Percentiles rank a stretch among this genome's conserved stretches.
These are phyloP conservation scores for Penicillium sp. DNA, from an alignment of 2,329 filamentous ascomycete species.

Conservation along the genomic window DNA sequence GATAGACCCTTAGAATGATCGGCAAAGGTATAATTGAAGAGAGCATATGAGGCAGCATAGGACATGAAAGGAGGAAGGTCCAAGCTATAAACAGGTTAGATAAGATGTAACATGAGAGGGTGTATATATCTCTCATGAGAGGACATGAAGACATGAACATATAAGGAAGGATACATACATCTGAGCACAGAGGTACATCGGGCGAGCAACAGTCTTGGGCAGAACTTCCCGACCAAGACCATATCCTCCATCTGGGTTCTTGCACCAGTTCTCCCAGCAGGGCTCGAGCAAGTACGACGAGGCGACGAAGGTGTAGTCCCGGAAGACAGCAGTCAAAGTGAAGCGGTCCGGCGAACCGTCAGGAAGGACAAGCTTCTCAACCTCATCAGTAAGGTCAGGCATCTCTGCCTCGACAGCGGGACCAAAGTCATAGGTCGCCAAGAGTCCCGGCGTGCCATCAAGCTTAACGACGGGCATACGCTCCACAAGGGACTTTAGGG, in stretches of 20 bases:
- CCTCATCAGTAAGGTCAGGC: conserved; percentile 70
- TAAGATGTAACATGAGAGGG: background rate
- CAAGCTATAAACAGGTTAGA: conserved; percentile 44
- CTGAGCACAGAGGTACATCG: conserved; percentile 79
- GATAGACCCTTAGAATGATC: conserved; percentile 54
- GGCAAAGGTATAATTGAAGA: conserved; percentile 65
- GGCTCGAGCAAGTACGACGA: conserved; percentile 90
- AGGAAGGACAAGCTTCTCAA: conserved; percentile 63
- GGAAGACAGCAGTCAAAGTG: conserved; percentile 80
- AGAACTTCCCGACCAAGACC: conserved; percentile 73
- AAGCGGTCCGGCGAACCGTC: conserved; percentile 67
- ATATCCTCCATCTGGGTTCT: conserved; percentile 64
- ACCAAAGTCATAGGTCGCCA: conserved; percentile 73
- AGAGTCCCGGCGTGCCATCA: conserved; percentile 72
- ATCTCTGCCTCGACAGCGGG: conserved; percentile 71
- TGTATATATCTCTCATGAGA: background rate
- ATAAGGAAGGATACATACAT: conserved; percentile 64
- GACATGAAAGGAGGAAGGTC: conserved; percentile 94
- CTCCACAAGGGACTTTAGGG: conserved; percentile 69
- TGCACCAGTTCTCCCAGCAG: conserved; percentile 72
- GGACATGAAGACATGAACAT: background rate
- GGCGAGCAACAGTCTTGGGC: conserved; percentile 72
- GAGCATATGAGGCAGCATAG: conserved; percentile 64
- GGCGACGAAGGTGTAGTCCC: conserved; percentile 88
- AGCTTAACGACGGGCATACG: conserved; percentile 77